phyloP scores from a whole-genome alignment of 2,329 filamentous ascomycete genomes.

The Penicillium oxalicum region DNA sequence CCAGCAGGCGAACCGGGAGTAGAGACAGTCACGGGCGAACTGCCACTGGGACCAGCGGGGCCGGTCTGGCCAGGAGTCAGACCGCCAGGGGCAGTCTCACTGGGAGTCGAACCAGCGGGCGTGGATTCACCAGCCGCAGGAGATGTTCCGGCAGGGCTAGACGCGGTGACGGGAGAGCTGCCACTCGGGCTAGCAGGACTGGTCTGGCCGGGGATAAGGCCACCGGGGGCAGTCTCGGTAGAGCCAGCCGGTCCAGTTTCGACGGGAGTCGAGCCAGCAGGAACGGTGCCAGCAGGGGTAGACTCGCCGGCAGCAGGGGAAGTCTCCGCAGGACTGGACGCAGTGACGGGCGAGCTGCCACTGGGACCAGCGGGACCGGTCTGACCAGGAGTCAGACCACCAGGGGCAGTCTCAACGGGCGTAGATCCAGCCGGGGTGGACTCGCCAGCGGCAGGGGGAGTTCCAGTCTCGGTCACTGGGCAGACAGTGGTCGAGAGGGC shows the following conservation, averaged over 20 bases:
- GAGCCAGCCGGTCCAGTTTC: no score
- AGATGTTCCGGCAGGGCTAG: no score
- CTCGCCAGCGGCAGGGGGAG: conserved; percentile 4
- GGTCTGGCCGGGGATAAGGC: no score
- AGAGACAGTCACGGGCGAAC: conserved; percentile 1
- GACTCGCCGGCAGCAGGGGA: neutral
- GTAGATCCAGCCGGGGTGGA: conserved; percentile 1
- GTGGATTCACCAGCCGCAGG: no score
- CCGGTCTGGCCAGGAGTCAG: neutral
- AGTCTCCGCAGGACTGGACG: neutral
- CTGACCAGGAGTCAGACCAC: neutral
- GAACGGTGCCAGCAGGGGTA: conserved; percentile 2
- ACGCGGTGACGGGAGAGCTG: no score
- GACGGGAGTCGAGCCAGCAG: no score
- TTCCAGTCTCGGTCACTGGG: conserved; percentile 41
- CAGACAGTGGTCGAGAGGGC: conserved; percentile 56
- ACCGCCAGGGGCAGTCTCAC: conserved; percentile 4
- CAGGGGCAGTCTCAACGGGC: conserved; percentile 5
- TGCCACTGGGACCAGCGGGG: conserved; percentile 1
- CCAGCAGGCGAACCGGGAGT: neutral
- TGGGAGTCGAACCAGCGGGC: no score
- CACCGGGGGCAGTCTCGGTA: no score
- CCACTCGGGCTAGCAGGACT: no score
- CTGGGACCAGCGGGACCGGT: neutral
- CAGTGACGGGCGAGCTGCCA: conserved; percentile 1